Percentiles rank a stretch among this genome's conserved stretches.
Conservation (phyloP, 805 yeast species). For the Ogataea ramenticola region DNA sequence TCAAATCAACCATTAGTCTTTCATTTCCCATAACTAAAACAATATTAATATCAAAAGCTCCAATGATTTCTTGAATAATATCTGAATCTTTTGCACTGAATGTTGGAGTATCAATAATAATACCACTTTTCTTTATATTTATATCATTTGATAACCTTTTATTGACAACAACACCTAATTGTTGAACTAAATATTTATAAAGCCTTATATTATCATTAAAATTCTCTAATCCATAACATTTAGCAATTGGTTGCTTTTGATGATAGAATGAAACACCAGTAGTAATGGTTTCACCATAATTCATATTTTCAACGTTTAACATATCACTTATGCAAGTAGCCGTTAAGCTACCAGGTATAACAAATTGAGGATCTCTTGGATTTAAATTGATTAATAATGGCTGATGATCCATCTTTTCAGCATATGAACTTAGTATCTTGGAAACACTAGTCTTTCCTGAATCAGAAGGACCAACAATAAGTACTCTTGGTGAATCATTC, state of each 20-base stretch:
- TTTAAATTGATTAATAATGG: slow-evolving; percentile 78
- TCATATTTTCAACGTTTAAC: slow-evolving; percentile 61
- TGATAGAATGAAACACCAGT: slow-evolving; percentile 72
- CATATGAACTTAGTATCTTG: slow-evolving; percentile 67
- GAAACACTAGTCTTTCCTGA: slow-evolving; percentile 76
- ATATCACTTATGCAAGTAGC: slow-evolving; percentile 81
- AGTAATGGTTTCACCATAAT: slow-evolving; percentile 73
- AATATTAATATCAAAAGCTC: slow-evolving; percentile 50
- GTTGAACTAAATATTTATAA: slow-evolving; percentile 42
- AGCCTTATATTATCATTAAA: slow-evolving; percentile 48
- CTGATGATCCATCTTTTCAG: slow-evolving; percentile 55
- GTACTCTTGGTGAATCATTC: slow-evolving; percentile 39
- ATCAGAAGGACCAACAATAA: slow-evolving; percentile 65
- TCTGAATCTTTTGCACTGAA: slow-evolving; percentile 42
- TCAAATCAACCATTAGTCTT: slow-evolving; percentile 55
- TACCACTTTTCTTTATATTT: slow-evolving; percentile 40
- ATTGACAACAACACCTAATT: slow-evolving; percentile 31
- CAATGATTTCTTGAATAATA: slow-evolving; percentile 48
- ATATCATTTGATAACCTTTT: slow-evolving; percentile 44
- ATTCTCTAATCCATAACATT: slow-evolving; percentile 65
- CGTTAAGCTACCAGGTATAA: slow-evolving; percentile 73
- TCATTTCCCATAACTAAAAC: slow-evolving; percentile 75
- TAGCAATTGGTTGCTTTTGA: slow-evolving; percentile 86
- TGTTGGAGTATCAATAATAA: slow-evolving; percentile 71
- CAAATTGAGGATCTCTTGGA: slow-evolving; percentile 47